Evolutionary conservation across 352 stramenopile genomes (phyloP).

Genomic region (Phytopythium ostracodes): DNA sequence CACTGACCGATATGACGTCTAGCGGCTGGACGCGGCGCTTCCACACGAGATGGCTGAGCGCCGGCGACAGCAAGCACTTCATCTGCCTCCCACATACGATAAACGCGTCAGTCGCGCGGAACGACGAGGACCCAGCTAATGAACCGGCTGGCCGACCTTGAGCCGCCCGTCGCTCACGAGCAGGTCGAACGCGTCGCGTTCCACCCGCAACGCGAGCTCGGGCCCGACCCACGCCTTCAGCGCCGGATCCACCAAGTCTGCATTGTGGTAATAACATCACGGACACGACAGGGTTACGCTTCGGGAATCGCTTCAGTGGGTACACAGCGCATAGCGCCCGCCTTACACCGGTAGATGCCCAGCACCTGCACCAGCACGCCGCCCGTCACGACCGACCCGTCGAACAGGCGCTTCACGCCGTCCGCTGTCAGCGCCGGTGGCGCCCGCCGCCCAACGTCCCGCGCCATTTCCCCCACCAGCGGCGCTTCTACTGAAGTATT

Average conservation of each 20-base stretch:
- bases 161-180: conserved; percentile 53
- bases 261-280: neutral
- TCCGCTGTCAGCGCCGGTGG: conserved; percentile 24
- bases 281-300: neutral
- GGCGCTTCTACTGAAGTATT: too few species aligned
- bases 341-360: conserved; percentile 51
- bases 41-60: conserved; percentile 40
- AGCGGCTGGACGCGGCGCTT: conserved; percentile 19
- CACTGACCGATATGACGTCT: conserved; percentile 31
- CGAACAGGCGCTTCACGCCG: conserved; percentile 28
- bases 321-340: neutral
- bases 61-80: conserved; percentile 40
- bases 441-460: neutral
- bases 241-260: conserved; percentile 51
- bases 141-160: conserved; percentile 30
- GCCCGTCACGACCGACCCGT: neutral
- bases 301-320: neutral
- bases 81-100: conserved; percentile 12
- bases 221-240: conserved; percentile 28
- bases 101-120: too few species aligned
- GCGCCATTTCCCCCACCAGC: conserved; percentile 1
- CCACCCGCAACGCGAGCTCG: conserved; percentile 5
- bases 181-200: conserved; percentile 53
- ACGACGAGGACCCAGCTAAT: neutral
- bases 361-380: conserved; percentile 45